Evolutionary conservation across 805 yeast species (phyloP).

Genomic region (Kurtzmaniella fragi): DNA sequence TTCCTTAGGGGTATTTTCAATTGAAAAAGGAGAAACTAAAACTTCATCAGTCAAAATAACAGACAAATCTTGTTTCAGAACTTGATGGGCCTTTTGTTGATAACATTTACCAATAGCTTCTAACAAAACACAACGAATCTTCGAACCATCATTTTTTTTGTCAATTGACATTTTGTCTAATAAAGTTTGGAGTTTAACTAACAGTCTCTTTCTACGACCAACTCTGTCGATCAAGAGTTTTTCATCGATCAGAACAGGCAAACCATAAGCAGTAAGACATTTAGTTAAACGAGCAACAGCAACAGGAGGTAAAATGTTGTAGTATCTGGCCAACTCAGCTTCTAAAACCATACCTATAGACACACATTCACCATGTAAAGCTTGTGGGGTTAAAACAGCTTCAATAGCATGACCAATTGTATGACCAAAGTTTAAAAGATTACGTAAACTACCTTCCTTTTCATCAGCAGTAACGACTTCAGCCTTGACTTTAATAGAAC

Average conservation of each 20-base stretch:
- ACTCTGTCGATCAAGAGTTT: constrained; percentile 59
- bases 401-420: constrained; percentile 97
- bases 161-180: constrained; percentile 89
- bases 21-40: constrained; percentile 54
- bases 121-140: constrained; percentile 80
- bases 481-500: constrained; percentile 87
- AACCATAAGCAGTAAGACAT: constrained; percentile 77
- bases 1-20: constrained; percentile 23
- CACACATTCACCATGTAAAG: constrained; percentile 98
- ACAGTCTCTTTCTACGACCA: constrained; percentile 52
- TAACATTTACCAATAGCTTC: constrained; percentile 84
- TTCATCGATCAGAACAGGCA: constrained; percentile 78
- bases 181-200: constrained; percentile 71
- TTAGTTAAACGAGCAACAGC: constrained; percentile 88
- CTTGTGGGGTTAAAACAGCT: constrained; percentile 95
- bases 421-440: constrained; percentile 91
- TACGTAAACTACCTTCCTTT: constrained; percentile 91
- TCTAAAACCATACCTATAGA: constrained; percentile 92
- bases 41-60: constrained; percentile 81
- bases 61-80: constrained; percentile 73
- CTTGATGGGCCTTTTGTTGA: constrained; percentile 83
- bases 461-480: constrained; percentile 92
- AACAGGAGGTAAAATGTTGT: constrained; percentile 84
- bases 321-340: constrained; percentile 90
- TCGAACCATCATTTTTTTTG: constrained; percentile 91